These are phyloP conservation scores for Apophysomyces trapeziformis DNA, from an alignment of 371 early-diverging fungal genomes.

Conservation along the genomic window DNA sequence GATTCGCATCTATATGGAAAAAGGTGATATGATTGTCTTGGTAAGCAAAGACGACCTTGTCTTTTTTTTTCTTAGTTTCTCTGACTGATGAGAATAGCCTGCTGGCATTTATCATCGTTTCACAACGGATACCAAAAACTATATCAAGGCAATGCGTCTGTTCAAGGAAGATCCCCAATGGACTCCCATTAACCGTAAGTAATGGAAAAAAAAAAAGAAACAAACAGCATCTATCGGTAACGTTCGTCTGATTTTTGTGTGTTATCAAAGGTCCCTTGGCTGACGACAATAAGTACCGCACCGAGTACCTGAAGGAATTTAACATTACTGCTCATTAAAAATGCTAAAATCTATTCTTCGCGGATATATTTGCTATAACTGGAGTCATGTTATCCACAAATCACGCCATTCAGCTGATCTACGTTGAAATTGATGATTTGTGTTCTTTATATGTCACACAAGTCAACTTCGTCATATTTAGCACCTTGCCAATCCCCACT, in stretches of 20 bases:
- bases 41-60: slow-evolving; percentile 37
- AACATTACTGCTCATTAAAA: slow-evolving; percentile 30
- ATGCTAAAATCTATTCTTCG: neutral
- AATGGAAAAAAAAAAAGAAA: too few species aligned
- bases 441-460: slow-evolving; percentile 20
- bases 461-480: slow-evolving; percentile 31
- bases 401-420: slow-evolving; percentile 9
- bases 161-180: slow-evolving; percentile 95
- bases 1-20: slow-evolving; percentile 84
- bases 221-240: neutral
- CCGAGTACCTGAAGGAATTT: slow-evolving; percentile 35
- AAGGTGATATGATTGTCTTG: slow-evolving; percentile 88
- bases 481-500: slow-evolving; percentile 32
- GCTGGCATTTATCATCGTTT: slow-evolving; percentile 97
- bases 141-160: slow-evolving; percentile 88
- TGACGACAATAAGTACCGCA: slow-evolving; percentile 43
- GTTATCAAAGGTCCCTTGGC: slow-evolving; percentile 39
- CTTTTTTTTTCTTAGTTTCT: slow-evolving; percentile 14
- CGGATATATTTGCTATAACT: neutral
- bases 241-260: neutral
- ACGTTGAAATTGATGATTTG: slow-evolving; percentile 3
- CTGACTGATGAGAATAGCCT: slow-evolving; percentile 54
- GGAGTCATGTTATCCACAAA: slow-evolving; percentile 5
- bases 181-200: slow-evolving; percentile 91
- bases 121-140: slow-evolving; percentile 84